Evolutionary conservation across 2,329 filamentous ascomycete genomes (phyloP), one percentile per base, ranked within the genome.

Genomic region (Rutstroemia sp.): DNA sequence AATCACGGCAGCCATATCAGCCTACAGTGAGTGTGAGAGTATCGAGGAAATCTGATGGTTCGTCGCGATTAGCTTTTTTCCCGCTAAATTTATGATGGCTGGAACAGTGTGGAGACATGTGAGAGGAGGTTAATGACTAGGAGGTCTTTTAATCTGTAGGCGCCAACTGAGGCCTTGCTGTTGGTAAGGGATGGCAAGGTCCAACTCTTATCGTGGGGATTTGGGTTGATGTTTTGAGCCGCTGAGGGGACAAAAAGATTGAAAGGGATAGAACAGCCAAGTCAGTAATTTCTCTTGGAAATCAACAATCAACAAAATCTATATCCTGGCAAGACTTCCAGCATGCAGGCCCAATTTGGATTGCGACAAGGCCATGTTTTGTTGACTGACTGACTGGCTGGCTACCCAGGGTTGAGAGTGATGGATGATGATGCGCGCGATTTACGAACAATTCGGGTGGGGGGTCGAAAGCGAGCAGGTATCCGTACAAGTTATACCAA

Each of bases 1-100:
- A 71, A 85, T 79, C 72, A 85, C 71, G 73, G 81, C 77, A 69
- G 81, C 82, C 82, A 86, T 85, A 74, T 69, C 66, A 69, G 61
- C 62, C 61, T 67, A 57, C 54, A 60, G 54, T 62, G 38, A 37
- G 54, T 59, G 56, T 61, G 49, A 54, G 56, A 45, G 59, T 34
- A 14, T 52, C 44, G 57, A 52, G 49, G 57, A 57, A 59, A 50
- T 59, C 65, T 69, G 62, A 41, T 56, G 49, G 53, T 42, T 58
- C 25, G 30, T 52, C 25, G 56, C 42, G 45, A 58, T 66, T 64
- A 66, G 64, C 59, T 45, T 60, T 25, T 58, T 44, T n/a, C 16
- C 16, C 42, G 10, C 39, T n/a, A 51, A 51, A 41, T 42, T 42
- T 37, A 25, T 49, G 51, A 56, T 50, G 30, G 21, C 23, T 41